These are phyloP conservation scores for Jackrogersella minutella DNA, from an alignment of 495 filamentous ascomycete genomes.

Conservation along the genomic window DNA sequence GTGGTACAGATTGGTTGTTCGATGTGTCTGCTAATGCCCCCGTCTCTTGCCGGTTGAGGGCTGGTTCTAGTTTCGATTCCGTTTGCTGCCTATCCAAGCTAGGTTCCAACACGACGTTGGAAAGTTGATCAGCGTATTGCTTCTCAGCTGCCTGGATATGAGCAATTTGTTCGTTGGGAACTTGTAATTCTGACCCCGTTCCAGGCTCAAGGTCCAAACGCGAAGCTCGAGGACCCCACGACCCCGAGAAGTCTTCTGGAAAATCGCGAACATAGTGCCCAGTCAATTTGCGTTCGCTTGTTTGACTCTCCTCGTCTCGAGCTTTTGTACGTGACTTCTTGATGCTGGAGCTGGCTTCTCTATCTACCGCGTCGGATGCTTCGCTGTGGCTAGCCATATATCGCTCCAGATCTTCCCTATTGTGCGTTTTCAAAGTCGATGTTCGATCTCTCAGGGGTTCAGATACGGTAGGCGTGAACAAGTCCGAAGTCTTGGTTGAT, in stretches of 20 bases:
- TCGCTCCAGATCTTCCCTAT: constrained; percentile 11
- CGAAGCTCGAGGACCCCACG: constrained; percentile 43
- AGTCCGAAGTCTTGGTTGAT: not conserved
- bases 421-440: not conserved
- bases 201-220: not conserved
- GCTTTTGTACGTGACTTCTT: constrained; percentile 29
- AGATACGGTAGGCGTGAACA: not conserved
- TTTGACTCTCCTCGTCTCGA: not conserved
- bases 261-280: constrained; percentile 58
- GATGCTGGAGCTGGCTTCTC: constrained; percentile 38
- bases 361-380: constrained; percentile 27
- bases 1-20: constrained; percentile 17
- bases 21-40: constrained; percentile 14
- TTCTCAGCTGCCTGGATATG: constrained; percentile 36
- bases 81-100: constrained; percentile 46
- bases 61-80: constrained; percentile 39
- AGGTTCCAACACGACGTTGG: constrained; percentile 43
- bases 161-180: constrained; percentile 6
- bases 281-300: constrained; percentile 40
- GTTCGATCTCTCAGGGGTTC: not conserved
- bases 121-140: constrained; percentile 37
- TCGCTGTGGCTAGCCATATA: constrained; percentile 19
- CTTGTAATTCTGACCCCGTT: not conserved
- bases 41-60: constrained; percentile 31
- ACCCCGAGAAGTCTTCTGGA: constrained; percentile 53